These are phyloP conservation scores for Pseudonectria foliicola DNA, from an alignment of 2,329 filamentous ascomycete genomes.

Conservation along the genomic window DNA sequence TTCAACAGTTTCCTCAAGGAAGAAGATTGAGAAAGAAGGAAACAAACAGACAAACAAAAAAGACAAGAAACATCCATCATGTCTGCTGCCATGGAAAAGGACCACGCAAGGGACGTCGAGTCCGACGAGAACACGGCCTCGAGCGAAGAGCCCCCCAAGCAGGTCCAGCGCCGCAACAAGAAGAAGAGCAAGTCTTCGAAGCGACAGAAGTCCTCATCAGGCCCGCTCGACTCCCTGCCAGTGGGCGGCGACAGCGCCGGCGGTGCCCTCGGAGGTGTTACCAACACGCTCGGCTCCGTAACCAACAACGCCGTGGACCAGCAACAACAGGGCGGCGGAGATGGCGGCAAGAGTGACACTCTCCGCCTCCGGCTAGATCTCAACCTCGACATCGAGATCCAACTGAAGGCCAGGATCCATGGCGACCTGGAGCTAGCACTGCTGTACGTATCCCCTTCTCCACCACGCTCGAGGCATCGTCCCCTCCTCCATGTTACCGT, in stretches of 20 bases:
- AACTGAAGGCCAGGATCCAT: constrained; percentile 78
- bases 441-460: constrained; percentile 37
- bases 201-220: constrained; percentile 14
- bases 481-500: constrained; percentile 10
- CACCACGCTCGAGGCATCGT: neutral
- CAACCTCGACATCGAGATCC: constrained; percentile 78
- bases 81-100: constrained; percentile 22
- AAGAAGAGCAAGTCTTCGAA: constrained; percentile 23
- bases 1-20: no score
- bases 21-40: no score
- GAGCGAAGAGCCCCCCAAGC: constrained; percentile 18
- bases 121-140: constrained; percentile 17
- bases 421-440: constrained; percentile 76
- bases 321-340: constrained; percentile 24
- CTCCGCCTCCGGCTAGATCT: constrained; percentile 64
- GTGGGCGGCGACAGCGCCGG: constrained; percentile 29
- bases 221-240: constrained; percentile 31
- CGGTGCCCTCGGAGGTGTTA: constrained; percentile 32
- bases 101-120: constrained; percentile 16
- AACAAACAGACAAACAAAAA: neutral
- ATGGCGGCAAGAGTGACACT: constrained; percentile 52
- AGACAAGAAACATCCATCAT: constrained; percentile 8
- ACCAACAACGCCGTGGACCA: constrained; percentile 32
- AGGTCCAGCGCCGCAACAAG: constrained; percentile 21
- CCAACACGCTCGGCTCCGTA: constrained; percentile 34